A percentile compares a stretch with the other conserved stretches of the same genome.
These are phyloP conservation scores for Taiozyma sp. DNA, from an alignment of 1,139 yeast species.

Conservation along the genomic window DNA sequence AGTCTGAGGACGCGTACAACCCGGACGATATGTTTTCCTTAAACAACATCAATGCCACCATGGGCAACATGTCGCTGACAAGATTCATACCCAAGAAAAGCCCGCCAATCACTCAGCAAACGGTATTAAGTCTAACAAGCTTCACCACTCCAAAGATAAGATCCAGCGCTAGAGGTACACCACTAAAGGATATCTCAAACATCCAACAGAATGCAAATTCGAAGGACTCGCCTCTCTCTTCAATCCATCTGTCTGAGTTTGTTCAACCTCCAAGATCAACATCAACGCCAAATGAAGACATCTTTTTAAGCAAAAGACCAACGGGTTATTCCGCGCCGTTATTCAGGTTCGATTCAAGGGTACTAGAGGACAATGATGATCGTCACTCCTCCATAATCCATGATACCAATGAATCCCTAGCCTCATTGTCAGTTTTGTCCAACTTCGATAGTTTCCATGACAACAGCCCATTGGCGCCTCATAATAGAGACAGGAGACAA, in stretches of 20 bases:
- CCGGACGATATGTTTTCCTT: conserved; percentile 10
- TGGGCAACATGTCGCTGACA: neutral
- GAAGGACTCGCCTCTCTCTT: conserved; percentile 11
- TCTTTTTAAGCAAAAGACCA: conserved; percentile 3
- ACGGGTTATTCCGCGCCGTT: conserved; percentile 13
- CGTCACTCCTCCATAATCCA: neutral
- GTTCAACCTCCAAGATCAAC: conserved; percentile 32
- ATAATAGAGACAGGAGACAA: neutral
- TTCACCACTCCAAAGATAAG: neutral
- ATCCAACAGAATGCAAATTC: neutral
- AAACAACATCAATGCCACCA: conserved; percentile 3
- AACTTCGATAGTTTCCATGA: neutral
- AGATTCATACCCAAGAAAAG: neutral
- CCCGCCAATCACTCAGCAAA: neutral
- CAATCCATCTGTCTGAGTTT: conserved; percentile 29
- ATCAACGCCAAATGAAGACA: conserved; percentile 27
- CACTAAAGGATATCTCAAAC: neutral
- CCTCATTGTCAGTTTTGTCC: neutral
- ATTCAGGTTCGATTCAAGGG: conserved; percentile 11
- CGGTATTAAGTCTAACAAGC: neutral
- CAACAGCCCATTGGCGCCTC: conserved; percentile 6
- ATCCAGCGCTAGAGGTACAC: neutral
- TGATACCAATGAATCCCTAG: neutral
- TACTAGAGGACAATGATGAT: neutral
- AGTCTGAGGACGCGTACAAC: neutral